A percentile compares a stretch with the other conserved stretches of the same genome.
These are phyloP conservation scores for Elasticomyces elasticus DNA, from an alignment of 495 filamentous ascomycete species.

Conservation along the genomic window DNA sequence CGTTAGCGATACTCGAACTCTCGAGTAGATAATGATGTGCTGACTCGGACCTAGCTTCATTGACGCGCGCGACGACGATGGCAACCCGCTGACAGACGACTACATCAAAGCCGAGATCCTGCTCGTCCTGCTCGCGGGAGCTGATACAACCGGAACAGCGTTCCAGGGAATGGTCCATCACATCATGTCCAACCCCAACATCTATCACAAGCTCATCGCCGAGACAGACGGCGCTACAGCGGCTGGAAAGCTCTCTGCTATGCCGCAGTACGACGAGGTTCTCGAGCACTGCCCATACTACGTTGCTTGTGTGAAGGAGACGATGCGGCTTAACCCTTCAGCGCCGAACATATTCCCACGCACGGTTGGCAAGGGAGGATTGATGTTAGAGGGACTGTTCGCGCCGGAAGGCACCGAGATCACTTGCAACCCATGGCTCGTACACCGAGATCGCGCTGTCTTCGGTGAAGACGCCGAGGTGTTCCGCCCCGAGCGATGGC, in stretches of 20 bases:
- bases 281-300: slow-evolving; percentile 40
- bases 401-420: slow-evolving; percentile 52
- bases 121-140: slow-evolving; percentile 50
- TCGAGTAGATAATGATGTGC: neutral
- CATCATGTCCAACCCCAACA: slow-evolving; percentile 37
- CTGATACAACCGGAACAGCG: slow-evolving; percentile 52
- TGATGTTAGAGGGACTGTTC: slow-evolving; percentile 43
- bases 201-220: slow-evolving; percentile 44
- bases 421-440: slow-evolving; percentile 43
- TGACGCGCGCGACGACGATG: slow-evolving; percentile 38
- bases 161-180: slow-evolving; percentile 46
- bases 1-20: slow-evolving; percentile 17
- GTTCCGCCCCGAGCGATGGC: slow-evolving; percentile 37
- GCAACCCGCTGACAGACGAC: slow-evolving; percentile 39
- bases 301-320: slow-evolving; percentile 43
- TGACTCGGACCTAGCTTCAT: slow-evolving; percentile 27
- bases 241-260: slow-evolving; percentile 26
- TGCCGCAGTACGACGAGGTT: slow-evolving; percentile 34
- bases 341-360: slow-evolving; percentile 39
- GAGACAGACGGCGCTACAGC: slow-evolving; percentile 44
- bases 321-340: slow-evolving; percentile 39
- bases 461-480: slow-evolving; percentile 41
- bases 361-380: slow-evolving; percentile 40
- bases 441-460: slow-evolving; percentile 41
- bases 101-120: slow-evolving; percentile 48